Conservation (phyloP, 2,329 filamentous ascomycete species). For the Penicillium crustosum region DNA sequence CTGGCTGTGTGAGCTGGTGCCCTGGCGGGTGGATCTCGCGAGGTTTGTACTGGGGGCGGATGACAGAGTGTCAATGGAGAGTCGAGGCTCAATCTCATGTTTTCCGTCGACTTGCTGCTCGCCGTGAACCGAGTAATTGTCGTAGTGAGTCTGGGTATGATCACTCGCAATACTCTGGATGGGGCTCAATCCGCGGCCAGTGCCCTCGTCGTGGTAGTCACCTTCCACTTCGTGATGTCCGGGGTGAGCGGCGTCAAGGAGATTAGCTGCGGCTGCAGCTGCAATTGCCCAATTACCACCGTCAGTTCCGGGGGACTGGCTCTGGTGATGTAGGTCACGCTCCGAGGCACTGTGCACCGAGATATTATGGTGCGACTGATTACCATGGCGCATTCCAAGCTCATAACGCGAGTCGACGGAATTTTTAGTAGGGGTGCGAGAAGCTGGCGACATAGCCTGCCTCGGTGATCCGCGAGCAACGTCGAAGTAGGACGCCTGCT, state of each 20-base stretch:
- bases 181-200: conserved; percentile 75
- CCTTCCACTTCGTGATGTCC: conserved; percentile 53
- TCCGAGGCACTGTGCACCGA: conserved; percentile 48
- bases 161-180: conserved; percentile 92
- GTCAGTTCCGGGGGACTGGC: conserved; percentile 31
- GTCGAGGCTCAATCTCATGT: conserved; percentile 46
- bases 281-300: conserved; percentile 42
- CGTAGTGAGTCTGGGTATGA: conserved; percentile 62
- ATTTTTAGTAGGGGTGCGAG: conserved; percentile 61
- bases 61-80: conserved; percentile 60
- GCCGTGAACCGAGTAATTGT: conserved; percentile 7
- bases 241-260: conserved; percentile 39
- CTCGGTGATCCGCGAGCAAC: conserved; percentile 59
- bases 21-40: conserved; percentile 56
- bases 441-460: conserved; percentile 58
- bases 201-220: conserved; percentile 58
- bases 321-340: conserved; percentile 45
- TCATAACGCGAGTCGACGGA: conserved; percentile 50
- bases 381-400: conserved; percentile 67
- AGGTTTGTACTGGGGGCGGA: conserved; percentile 60
- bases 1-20: conserved; percentile 53
- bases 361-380: conserved; percentile 54
- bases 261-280: conserved; percentile 40
- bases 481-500: conserved; percentile 61
- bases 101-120: conserved; percentile 53